phyloP scores from a whole-genome alignment of 2,329 filamentous ascomycete genomes.

The Verticillium tricorpus region DNA sequence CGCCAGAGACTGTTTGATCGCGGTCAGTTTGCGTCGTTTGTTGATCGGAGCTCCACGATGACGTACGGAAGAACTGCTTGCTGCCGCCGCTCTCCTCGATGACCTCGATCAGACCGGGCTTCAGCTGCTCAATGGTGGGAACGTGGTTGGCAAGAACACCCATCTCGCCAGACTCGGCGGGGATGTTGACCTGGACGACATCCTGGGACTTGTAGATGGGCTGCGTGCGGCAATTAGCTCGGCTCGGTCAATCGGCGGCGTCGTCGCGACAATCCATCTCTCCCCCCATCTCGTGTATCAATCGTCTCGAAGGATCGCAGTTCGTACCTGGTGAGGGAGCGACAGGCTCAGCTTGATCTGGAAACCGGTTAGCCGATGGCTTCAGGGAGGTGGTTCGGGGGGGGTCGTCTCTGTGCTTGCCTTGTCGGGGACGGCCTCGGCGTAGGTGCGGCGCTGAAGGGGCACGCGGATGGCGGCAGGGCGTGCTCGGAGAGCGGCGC shows the following conservation, averaged over 20 bases:
- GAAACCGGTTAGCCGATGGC: constrained; percentile 20
- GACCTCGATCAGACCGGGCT: constrained; percentile 91
- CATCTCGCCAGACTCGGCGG: constrained; percentile 98
- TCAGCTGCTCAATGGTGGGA: constrained; percentile 97
- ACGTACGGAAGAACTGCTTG: constrained; percentile 99
- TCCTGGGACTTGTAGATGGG: constrained; percentile 65
- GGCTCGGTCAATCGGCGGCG: constrained; percentile 19
- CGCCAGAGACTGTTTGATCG: constrained; percentile 71
- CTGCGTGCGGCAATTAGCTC: constrained; percentile 56
- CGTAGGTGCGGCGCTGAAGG: constrained; percentile 85
- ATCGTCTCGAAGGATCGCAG: constrained; percentile 7
- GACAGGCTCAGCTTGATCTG: constrained; percentile 96
- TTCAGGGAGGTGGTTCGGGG: constrained; percentile 19
- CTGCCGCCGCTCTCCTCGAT: constrained; percentile 82
- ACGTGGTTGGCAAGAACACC: constrained; percentile 99
- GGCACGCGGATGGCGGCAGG: constrained; percentile 72
- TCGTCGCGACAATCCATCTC: constrained; percentile 6
- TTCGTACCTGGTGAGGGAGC: constrained; percentile 94
- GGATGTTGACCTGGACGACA: constrained; percentile 95
- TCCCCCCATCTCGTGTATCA: not conserved
- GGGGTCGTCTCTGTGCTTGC: constrained; percentile 31
- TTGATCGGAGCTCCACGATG: not conserved
- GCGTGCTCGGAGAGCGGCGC: constrained; percentile 80
- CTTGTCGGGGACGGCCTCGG: constrained; percentile 82
- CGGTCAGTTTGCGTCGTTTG: not conserved